phyloP scores from a whole-genome alignment of 1,284 basidiomycete species.

The Stygiomarasmius scandens region DNA sequence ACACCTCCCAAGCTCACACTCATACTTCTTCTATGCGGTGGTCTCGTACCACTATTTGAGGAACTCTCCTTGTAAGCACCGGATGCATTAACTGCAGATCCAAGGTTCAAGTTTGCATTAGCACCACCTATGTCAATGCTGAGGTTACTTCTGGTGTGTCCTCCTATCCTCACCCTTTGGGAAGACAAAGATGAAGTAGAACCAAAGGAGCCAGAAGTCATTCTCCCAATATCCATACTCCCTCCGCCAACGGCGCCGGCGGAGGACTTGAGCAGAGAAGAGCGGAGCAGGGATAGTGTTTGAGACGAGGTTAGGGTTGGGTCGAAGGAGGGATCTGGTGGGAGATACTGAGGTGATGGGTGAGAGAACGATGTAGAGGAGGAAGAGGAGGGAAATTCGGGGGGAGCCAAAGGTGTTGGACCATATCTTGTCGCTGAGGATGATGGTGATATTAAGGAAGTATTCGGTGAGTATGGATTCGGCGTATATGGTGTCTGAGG shows the following conservation, averaged over 20 bases:
- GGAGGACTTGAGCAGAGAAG: slow-evolving; percentile 43
- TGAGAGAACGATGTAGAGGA: not conserved
- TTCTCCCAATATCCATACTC: slow-evolving; percentile 65
- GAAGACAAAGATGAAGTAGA: slow-evolving; percentile 8
- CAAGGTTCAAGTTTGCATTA: not conserved
- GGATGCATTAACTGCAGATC: no score
- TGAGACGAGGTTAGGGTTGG: slow-evolving; percentile 31
- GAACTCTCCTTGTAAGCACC: not conserved
- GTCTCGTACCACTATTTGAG: not conserved
- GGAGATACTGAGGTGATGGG: not conserved
- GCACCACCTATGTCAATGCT: not conserved
- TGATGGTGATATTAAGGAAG: no score
- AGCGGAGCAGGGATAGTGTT: slow-evolving; percentile 48
- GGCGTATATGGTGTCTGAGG: slow-evolving; percentile 16
- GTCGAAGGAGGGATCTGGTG: slow-evolving; percentile 29
- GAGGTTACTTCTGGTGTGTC: not conserved
- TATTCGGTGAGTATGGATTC: not conserved
- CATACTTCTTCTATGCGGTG: not conserved
- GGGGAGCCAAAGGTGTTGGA: slow-evolving; percentile 22
- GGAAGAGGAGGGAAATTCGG: not conserved
- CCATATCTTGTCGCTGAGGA: not conserved
- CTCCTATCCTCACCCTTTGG: no score
- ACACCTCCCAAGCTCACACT: not conserved
- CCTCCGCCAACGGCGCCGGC: slow-evolving; percentile 68
- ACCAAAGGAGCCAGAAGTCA: slow-evolving; percentile 9